phyloP scores from a whole-genome alignment of 495 filamentous ascomycete genomes.

The Penicillium riverlandense region DNA sequence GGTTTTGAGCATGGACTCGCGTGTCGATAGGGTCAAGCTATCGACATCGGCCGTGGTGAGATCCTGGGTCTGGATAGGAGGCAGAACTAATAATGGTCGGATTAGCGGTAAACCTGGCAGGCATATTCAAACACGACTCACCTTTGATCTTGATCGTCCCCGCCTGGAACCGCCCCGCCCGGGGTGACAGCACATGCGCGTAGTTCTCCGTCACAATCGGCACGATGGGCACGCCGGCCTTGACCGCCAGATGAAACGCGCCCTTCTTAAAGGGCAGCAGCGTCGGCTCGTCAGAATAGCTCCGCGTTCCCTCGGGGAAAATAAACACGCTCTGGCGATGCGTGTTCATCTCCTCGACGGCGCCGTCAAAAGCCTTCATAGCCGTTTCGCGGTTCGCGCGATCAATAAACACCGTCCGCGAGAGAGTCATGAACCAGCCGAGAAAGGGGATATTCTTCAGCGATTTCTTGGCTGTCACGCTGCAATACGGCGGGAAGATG shows the following conservation, averaged over 20 bases:
- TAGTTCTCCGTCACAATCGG: slow-evolving; percentile 84
- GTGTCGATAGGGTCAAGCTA: slow-evolving; percentile 58
- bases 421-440: slow-evolving; percentile 93
- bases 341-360: slow-evolving; percentile 67
- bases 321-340: slow-evolving; percentile 85
- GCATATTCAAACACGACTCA: slow-evolving; percentile 23
- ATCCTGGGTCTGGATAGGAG: slow-evolving; percentile 75
- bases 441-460: slow-evolving; percentile 78
- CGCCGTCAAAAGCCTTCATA: slow-evolving; percentile 77
- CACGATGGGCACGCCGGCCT: slow-evolving; percentile 88
- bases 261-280: slow-evolving; percentile 96
- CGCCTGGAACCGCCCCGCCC: slow-evolving; percentile 58
- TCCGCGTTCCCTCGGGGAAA: slow-evolving; percentile 89
- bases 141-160: slow-evolving; percentile 79
- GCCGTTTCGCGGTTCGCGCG: slow-evolving; percentile 73
- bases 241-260: slow-evolving; percentile 90
- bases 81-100: slow-evolving; percentile 49
- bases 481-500: slow-evolving; percentile 86
- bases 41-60: slow-evolving; percentile 79
- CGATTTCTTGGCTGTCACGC: slow-evolving; percentile 86
- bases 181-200: slow-evolving; percentile 68
- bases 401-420: slow-evolving; percentile 91
- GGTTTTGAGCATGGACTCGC: slow-evolving; percentile 74
- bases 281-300: slow-evolving; percentile 72
- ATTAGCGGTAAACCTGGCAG: too few species aligned